Base-by-base conservation (phyloP, 2,329 filamentous ascomycete species). In the Diaporthe citriasiana region DNA sequence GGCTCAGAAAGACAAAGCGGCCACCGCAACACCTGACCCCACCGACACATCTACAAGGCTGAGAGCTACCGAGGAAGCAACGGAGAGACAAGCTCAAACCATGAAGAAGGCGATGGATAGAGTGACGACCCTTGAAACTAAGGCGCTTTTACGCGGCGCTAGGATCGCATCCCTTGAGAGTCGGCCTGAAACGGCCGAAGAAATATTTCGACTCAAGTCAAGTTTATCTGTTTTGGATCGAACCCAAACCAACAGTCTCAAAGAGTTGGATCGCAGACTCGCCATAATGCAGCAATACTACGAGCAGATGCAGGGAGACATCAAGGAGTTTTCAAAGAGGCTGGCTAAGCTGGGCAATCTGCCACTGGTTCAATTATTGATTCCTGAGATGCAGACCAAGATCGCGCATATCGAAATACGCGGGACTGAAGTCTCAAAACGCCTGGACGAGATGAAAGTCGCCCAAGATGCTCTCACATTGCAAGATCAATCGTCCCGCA, bases 121-220 rank as follows among this genome's bases (percentile, higher is more conserved):
- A 51, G 22, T 51, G 22, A 7, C 17, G 15, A 7, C 42, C n/a
- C 60, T 66, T 5, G 30, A 50, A 25, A 15, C 27, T 0, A 30
- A 51, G 15, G 45, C 30, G 1, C 25, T 15, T 10, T n/a, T 4
- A 25, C 33, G 25, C 45, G 40, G 38, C 38, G 45, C 51, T n/a
- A 70, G 50, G 17, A 35, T 73, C 4, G 27, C 56, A 47, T 40
- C 47, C 10, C 35, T 70, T 9, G 63, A 70, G 27, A 53, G 33
- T 40, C n/a, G 15, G 0, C 22, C n/a, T 35, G 40, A 42, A 3
- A n/a, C 10, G 2, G n/a, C 56, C 10, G 4, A 40, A 47, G 45
- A 45, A 13, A 25, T 40, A 13, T 27, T n/a, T 25, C 40, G 40
- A 9, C 1, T 35, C 6, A 25, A 45, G 22, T 19, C 42, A 10